Base-by-base conservation (phyloP, 805 yeast species). In the Ogataea pilisensis region DNA sequence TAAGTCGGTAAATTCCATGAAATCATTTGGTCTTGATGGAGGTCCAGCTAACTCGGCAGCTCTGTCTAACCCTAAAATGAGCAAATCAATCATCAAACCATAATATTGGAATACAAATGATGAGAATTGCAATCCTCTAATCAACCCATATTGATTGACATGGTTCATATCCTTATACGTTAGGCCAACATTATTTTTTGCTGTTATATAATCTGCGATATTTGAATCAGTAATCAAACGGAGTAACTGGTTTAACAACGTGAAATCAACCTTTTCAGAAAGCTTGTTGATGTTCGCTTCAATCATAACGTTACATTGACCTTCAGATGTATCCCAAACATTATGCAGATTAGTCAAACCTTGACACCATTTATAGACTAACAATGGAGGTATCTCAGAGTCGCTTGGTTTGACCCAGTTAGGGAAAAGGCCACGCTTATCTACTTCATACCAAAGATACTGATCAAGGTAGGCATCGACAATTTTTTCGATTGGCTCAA, bases 391-490 rank as follows among this genome's bases (percentile, higher is more conserved):
- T 18, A 93, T 83, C 61, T 93, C 99, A 22, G 85, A 75, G 54
- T 93, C 99, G 50, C 85, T 79, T 8, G 99, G 99, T 58, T 93
- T 93, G 30, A 93, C 74, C 99, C 99, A 93, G 58, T 82, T 83
- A 4, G 99, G 99, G 64, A 93, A 93, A 21, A 93, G 63, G 7
- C 81, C 78, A 44, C 96, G 66, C 57, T 85, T 81, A 40, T 87
- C 96, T 8, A 93, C 91, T 58, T 93, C 98, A 62, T 85, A 91
- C 96, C 98, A 93, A 34, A 93, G 66, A 53, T 91, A 93, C 55
- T 93, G 99, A 55, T 91, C 98, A 31, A 93, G 64, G 51, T 91
- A 93, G 0, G 98, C 96, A 65, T 93, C 99, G 0, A 96, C 89
- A 38, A 93, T 87, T 57, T 90, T 93, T 61, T 93, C 99, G 31